phyloP scores from a whole-genome alignment of 805 yeast species.

The Peterozyma toletana region DNA sequence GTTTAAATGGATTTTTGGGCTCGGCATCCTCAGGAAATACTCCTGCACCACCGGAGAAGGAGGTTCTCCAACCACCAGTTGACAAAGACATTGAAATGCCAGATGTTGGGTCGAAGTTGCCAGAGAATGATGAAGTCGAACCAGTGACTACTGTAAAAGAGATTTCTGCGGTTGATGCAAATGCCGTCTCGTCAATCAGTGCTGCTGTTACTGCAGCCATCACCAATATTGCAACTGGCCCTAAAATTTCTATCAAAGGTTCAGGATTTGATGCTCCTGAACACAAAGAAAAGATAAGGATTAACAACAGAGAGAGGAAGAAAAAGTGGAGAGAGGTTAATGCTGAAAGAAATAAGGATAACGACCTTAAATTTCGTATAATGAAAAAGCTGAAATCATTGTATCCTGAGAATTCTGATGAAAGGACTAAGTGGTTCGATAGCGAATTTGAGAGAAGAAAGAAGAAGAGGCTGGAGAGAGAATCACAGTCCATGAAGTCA shows the following conservation, averaged over 20 bases:
- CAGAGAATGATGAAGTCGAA: background rate
- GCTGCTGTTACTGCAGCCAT: constrained; percentile 9
- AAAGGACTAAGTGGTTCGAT: constrained; percentile 61
- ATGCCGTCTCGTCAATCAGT: constrained; percentile 5
- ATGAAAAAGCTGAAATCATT: constrained; percentile 60
- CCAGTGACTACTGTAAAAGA: background rate
- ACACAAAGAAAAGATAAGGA: constrained; percentile 41
- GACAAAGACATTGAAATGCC: too few relatives aligned
- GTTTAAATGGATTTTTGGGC: constrained; percentile 11
- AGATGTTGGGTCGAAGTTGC: background rate
- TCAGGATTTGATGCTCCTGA: background rate
- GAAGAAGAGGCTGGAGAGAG: constrained; percentile 47
- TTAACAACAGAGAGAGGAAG: constrained; percentile 71
- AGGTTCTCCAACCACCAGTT: too few relatives aligned
- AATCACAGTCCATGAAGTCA: constrained; percentile 15
- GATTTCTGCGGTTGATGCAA: background rate
- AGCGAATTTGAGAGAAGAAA: constrained; percentile 63
- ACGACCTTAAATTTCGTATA: constrained; percentile 76
- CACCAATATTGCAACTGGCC: background rate
- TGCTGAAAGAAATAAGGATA: constrained; percentile 75
- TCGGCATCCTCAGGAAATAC: background rate
- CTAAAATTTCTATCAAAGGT: background rate
- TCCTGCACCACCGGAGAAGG: background rate
- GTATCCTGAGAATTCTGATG: constrained; percentile 56
- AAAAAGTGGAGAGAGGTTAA: constrained; percentile 81